Evolutionary conservation across 2,329 filamentous ascomycete genomes (phyloP).

Genomic region (Dactylellina parvicollis): DNA sequence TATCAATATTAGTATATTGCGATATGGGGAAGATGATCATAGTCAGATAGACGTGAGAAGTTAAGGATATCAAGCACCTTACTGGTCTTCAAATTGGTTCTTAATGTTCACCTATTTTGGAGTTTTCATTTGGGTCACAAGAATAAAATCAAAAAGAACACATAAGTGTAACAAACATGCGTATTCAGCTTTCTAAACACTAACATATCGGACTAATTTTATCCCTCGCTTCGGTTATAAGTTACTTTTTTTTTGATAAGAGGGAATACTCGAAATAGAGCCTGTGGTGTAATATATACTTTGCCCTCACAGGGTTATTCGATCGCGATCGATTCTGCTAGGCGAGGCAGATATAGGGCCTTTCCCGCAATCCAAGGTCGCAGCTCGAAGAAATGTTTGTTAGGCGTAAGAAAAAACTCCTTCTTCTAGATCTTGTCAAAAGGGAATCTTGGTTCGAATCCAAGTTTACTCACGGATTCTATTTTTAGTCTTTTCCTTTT

Average conservation of each 20-base stretch:
- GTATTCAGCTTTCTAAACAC: no score
- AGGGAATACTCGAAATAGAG: slow-evolving; percentile 28
- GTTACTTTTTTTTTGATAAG: neutral
- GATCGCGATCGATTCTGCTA: neutral
- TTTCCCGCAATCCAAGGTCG: slow-evolving; percentile 33
- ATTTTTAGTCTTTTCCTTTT: slow-evolving; percentile 21
- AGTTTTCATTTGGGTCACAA: no score
- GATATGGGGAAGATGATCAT: no score
- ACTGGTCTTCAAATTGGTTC: no score
- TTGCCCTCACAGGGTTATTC: slow-evolving; percentile 50
- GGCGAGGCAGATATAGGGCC: slow-evolving; percentile 13
- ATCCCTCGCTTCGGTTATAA: neutral
- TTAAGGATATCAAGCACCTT: no score
- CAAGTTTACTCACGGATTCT: slow-evolving; percentile 46
- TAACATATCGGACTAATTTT: no score
- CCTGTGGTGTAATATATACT: slow-evolving; percentile 52
- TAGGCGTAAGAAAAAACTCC: slow-evolving; percentile 26
- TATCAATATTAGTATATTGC: no score
- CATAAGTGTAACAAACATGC: no score
- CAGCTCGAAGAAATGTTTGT: neutral
- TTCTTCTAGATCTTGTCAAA: slow-evolving; percentile 14
- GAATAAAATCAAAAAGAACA: no score
- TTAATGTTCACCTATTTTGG: no score
- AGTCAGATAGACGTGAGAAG: no score
- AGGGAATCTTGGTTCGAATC: slow-evolving; percentile 54